Conservation (phyloP, 2,329 filamentous ascomycete genomes). For the Fusarium xylarioides region DNA sequence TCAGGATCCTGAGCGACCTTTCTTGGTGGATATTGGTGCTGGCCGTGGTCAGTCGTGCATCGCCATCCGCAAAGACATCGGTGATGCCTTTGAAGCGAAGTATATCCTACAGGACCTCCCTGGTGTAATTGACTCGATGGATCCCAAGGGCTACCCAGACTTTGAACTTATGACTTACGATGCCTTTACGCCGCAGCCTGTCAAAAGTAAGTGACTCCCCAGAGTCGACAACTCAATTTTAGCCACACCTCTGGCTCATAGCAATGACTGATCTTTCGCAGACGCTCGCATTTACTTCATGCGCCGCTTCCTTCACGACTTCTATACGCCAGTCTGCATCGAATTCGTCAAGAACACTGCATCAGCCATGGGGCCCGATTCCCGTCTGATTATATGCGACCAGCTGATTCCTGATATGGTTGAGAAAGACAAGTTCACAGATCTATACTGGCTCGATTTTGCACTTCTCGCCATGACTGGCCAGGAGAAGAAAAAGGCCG, state of each 20-base stretch:
- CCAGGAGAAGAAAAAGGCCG: slow-evolving; percentile 45
- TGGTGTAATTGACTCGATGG: slow-evolving; percentile 41
- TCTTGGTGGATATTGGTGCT: slow-evolving; percentile 46
- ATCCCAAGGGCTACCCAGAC: slow-evolving; percentile 29
- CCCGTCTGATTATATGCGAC: slow-evolving; percentile 48
- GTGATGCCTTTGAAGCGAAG: slow-evolving; percentile 36
- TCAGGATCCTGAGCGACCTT: slow-evolving; percentile 42
- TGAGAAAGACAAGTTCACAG: slow-evolving; percentile 36
- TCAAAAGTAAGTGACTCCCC: slow-evolving; percentile 28
- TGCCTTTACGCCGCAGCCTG: slow-evolving; percentile 30
- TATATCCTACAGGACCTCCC: slow-evolving; percentile 48
- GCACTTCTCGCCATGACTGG: slow-evolving; percentile 45
- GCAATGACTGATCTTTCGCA: not conserved
- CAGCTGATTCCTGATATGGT: slow-evolving; percentile 47
- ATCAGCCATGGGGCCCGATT: slow-evolving; percentile 45
- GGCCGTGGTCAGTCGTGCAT: slow-evolving; percentile 46
- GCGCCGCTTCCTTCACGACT: slow-evolving; percentile 47
- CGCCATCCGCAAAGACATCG: slow-evolving; percentile 42
- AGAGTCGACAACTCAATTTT: fast-evolving
- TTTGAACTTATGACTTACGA: slow-evolving; percentile 42
- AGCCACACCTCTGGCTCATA: not conserved
- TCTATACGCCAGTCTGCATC: slow-evolving; percentile 44
- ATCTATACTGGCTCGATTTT: slow-evolving; percentile 47
- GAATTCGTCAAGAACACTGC: slow-evolving; percentile 45
- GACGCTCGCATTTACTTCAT: slow-evolving; percentile 48